A percentile compares a stretch with the other conserved stretches of the same genome.
Conservation (phyloP, 768 basidiomycete genomes). For the Cystofilobasidium ferigula region DNA sequence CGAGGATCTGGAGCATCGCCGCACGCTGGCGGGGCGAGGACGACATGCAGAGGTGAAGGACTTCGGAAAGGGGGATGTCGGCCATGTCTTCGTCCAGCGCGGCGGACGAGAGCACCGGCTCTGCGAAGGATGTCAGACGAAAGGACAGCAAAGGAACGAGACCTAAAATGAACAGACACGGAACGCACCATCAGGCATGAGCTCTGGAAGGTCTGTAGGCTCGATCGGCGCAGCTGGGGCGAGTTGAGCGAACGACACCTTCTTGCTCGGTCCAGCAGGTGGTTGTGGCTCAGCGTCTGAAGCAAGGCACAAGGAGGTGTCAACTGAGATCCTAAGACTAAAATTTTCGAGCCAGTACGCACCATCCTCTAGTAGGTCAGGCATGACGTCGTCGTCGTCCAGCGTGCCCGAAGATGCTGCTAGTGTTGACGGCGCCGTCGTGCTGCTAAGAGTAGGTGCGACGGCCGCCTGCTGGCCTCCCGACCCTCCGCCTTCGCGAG, state of each 20-base stretch:
- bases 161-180: too few relatives aligned
- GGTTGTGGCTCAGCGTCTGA: background rate
- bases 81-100: slow-evolving; percentile 87
- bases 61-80: slow-evolving; percentile 78
- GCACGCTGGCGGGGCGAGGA: slow-evolving; percentile 74
- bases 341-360: too few relatives aligned
- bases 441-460: background rate
- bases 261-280: slow-evolving; percentile 11
- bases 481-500: slow-evolving; percentile 43
- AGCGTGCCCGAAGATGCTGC: slow-evolving; percentile 25
- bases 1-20: slow-evolving; percentile 64
- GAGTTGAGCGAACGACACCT: background rate
- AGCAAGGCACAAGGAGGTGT: background rate
- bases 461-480: slow-evolving; percentile 22
- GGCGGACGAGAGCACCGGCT: slow-evolving; percentile 63
- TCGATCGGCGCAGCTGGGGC: slow-evolving; percentile 25
- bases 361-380: background rate
- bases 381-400: slow-evolving; percentile 29
- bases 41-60: slow-evolving; percentile 66
- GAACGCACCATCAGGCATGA: slow-evolving; percentile 63
- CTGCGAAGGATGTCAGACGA: slow-evolving; percentile 46
- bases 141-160: slow-evolving; percentile 59
- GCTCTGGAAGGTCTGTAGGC: slow-evolving; percentile 51
- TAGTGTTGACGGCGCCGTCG: background rate
- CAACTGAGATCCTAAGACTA: too few relatives aligned